A percentile compares a stretch with the other conserved stretches of the same genome.
Conservation (phyloP, 805 yeast genomes). For the Zygosaccharomyces bailii region DNA sequence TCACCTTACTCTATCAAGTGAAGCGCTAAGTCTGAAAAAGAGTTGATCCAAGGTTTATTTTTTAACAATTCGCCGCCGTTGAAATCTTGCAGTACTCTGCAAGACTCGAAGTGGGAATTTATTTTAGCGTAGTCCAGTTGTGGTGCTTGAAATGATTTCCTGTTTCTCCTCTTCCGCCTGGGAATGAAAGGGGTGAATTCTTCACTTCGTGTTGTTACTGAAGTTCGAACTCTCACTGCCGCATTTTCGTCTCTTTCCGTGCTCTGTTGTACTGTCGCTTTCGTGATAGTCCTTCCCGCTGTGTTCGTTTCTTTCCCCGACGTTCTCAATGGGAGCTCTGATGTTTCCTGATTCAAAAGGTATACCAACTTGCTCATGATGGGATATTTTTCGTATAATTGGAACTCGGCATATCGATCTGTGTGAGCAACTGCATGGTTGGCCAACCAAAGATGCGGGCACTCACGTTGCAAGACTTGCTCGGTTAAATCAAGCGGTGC, state of each 20-base stretch:
- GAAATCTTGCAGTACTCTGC: slow-evolving; percentile 26
- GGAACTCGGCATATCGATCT: slow-evolving; percentile 45
- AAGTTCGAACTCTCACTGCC: too few relatives aligned
- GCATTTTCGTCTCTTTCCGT: too few relatives aligned
- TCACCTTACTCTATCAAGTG: slow-evolving; percentile 34
- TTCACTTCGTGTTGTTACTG: slow-evolving; percentile 10
- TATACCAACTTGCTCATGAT: slow-evolving; percentile 40
- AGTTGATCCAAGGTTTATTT: slow-evolving; percentile 43
- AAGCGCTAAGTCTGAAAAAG: slow-evolving; percentile 52
- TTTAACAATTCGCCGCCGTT: slow-evolving; percentile 22
- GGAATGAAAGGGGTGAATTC: slow-evolving; percentile 27
- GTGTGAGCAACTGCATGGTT: slow-evolving; percentile 54
- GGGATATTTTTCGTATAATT: slow-evolving; percentile 45
- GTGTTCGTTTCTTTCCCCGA: too few relatives aligned
- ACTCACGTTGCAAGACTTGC: slow-evolving; percentile 31
- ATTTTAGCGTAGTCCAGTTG: slow-evolving; percentile 24
- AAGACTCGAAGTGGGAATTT: slow-evolving; percentile 20
- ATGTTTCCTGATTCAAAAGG: slow-evolving; percentile 2
- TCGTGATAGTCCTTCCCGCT: too few relatives aligned
- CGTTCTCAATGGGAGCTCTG: too few relatives aligned
- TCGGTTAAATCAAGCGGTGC: slow-evolving; percentile 60
- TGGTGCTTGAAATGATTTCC: slow-evolving; percentile 17
- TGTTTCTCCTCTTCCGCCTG: slow-evolving; percentile 20
- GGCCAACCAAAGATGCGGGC: slow-evolving; percentile 45
- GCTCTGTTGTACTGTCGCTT: too few relatives aligned